Evolutionary conservation across 2,329 filamentous ascomycete genomes (phyloP).

Genomic region (Nannizziopsis arthrosporioides): DNA sequence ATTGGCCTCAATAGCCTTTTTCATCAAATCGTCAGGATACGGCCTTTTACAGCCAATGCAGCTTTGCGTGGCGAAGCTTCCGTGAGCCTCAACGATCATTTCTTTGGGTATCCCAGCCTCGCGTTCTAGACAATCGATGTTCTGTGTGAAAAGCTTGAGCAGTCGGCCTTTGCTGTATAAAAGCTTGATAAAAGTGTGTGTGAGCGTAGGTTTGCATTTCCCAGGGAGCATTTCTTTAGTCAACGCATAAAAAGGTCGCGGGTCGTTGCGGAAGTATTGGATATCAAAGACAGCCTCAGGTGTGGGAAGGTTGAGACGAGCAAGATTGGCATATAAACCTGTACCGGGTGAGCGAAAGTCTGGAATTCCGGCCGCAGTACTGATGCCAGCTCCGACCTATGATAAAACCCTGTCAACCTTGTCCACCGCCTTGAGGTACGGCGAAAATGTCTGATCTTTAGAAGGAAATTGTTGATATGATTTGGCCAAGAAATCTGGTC

Average conservation of each 20-base stretch:
- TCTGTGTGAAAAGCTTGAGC: constrained; percentile 86
- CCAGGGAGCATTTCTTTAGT: constrained; percentile 89
- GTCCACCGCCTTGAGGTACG: too few species aligned
- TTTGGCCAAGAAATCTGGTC: too few species aligned
- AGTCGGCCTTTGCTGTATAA: constrained; percentile 64
- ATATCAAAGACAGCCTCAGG: constrained; percentile 94
- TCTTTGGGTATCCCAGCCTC: constrained; percentile 70
- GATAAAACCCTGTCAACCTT: background rate
- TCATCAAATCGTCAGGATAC: constrained; percentile 66
- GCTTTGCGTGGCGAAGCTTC: constrained; percentile 80
- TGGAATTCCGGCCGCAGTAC: constrained; percentile 54
- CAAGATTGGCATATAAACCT: constrained; percentile 85
- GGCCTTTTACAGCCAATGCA: constrained; percentile 75
- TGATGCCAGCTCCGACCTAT: constrained; percentile 72
- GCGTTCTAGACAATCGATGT: constrained; percentile 91
- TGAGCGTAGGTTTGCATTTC: constrained; percentile 74
- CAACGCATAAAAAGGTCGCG: constrained; percentile 81
- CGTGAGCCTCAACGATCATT: constrained; percentile 84
- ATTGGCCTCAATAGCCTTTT: constrained; percentile 51
- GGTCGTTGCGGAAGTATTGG: constrained; percentile 70
- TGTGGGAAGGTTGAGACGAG: constrained; percentile 70
- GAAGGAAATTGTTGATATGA: too few species aligned
- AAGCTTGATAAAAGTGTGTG: constrained; percentile 77
- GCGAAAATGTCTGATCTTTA: too few species aligned
- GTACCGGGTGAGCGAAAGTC: constrained; percentile 92